A percentile compares a stretch with the other conserved stretches of the same genome.
Conservation (phyloP, 495 filamentous ascomycete genomes). For the Aspergillus sclerotioniger region DNA sequence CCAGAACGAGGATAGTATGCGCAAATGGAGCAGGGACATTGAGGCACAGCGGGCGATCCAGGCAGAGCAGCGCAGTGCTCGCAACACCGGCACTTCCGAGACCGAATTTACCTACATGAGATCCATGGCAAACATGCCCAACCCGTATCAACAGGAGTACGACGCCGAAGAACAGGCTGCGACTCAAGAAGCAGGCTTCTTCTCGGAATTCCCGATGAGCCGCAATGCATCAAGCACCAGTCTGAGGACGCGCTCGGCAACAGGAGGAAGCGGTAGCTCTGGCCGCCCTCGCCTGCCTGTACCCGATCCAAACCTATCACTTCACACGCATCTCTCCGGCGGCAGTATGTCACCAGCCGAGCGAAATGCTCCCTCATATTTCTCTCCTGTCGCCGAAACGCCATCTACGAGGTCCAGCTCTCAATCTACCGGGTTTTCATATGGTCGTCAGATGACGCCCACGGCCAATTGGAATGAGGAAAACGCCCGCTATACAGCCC, state of each 20-base stretch:
- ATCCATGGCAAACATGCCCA: conserved; percentile 61
- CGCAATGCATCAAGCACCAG: conserved; percentile 80
- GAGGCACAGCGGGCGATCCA: conserved; percentile 47
- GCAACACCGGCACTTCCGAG: conserved; percentile 57
- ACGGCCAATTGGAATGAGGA: conserved; percentile 62
- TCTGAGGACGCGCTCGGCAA: conserved; percentile 76
- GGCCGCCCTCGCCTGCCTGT: conserved; percentile 64
- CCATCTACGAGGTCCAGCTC: conserved; percentile 86
- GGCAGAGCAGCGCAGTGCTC: conserved; percentile 46
- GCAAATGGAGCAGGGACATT: conserved; percentile 74
- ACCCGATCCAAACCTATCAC: conserved; percentile 59
- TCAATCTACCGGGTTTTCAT: conserved; percentile 65
- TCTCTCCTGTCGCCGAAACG: conserved; percentile 83
- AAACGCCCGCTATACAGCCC: conserved; percentile 78
- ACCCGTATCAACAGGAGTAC: conserved; percentile 77
- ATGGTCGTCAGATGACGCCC: conserved; percentile 70
- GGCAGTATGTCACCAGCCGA: conserved; percentile 53
- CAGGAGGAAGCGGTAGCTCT: conserved; percentile 62
- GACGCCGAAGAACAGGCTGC: conserved; percentile 73
- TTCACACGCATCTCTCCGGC: conserved; percentile 67
- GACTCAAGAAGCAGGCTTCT: conserved; percentile 40
- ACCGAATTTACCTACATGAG: conserved; percentile 81
- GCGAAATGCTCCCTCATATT: conserved; percentile 71
- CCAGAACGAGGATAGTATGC: conserved; percentile 84
- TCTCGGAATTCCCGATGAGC: conserved; percentile 57